Evolutionary conservation across 805 yeast species (phyloP).

Genomic region (Barnettozyma pratensis): DNA sequence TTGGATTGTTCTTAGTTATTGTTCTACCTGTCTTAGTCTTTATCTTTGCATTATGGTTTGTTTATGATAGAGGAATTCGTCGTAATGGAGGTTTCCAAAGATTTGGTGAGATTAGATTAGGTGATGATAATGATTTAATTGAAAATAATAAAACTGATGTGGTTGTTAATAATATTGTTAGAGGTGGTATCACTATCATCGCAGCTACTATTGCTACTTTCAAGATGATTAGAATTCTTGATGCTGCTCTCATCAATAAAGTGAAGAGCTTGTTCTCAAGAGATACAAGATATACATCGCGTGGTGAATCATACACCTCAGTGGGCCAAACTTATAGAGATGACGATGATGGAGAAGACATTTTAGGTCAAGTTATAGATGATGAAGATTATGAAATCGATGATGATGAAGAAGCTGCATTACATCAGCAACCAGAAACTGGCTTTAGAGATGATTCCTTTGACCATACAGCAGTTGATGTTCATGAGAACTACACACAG

Average conservation of each 20-base stretch:
- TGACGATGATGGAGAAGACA: conserved; percentile 13
- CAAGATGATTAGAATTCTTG: conserved; percentile 26
- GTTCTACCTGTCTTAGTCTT: conserved; percentile 45
- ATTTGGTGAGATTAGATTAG: conserved; percentile 87
- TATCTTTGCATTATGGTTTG: conserved; percentile 41
- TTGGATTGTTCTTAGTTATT: conserved; percentile 47
- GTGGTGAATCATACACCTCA: conserved; percentile 21
- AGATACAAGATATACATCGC: conserved; percentile 16
- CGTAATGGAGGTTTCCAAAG: conserved; percentile 57
- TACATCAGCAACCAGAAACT: not conserved
- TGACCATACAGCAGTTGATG: conserved; percentile 1
- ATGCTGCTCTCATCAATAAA: conserved; percentile 12
- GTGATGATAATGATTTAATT: conserved; percentile 71
- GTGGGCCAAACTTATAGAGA: conserved; percentile 20
- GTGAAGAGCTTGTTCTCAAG: conserved; percentile 17
- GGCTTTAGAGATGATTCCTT: conserved; percentile 6
- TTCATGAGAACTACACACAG: conserved; percentile 9
- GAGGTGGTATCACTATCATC: conserved; percentile 31
- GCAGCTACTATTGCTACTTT: conserved; percentile 27
- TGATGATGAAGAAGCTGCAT: conserved; percentile 16
- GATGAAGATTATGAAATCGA: conserved; percentile 24
- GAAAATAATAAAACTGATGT: conserved; percentile 47
- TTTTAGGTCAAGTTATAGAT: conserved; percentile 21
- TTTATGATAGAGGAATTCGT: conserved; percentile 73
- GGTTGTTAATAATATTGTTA: conserved; percentile 44